phyloP scores from a whole-genome alignment of 768 basidiomycete species.

The Termitomyces sp. region DNA sequence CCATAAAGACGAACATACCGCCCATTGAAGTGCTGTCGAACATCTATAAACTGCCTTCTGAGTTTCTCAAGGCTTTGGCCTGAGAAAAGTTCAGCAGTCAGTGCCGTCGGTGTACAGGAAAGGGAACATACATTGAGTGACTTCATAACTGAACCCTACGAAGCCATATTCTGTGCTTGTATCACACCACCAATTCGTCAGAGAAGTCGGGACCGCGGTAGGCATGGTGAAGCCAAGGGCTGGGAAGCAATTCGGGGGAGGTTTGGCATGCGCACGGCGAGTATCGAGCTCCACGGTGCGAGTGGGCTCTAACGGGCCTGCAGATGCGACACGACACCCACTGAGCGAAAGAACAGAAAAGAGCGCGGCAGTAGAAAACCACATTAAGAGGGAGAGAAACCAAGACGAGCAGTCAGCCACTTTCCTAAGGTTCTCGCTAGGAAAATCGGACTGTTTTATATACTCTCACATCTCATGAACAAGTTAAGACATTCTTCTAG shows the following conservation, averaged over 20 bases:
- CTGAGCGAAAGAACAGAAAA: neutral
- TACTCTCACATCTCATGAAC: neutral
- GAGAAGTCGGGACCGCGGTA: constrained; percentile 36
- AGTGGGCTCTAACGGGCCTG: constrained; percentile 11
- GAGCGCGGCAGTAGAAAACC: neutral
- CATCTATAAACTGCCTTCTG: constrained; percentile 53
- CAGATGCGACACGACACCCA: neutral
- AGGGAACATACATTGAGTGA: constrained; percentile 47
- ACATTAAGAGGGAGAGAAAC: constrained; percentile 2
- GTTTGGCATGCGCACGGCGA: neutral
- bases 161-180: constrained; percentile 66
- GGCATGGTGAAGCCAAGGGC: constrained; percentile 42
- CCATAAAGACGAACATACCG: constrained; percentile 65
- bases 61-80: constrained; percentile 56
- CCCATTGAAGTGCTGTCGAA: constrained; percentile 54
- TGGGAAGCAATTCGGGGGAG: constrained; percentile 19
- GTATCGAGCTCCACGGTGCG: constrained; percentile 6
- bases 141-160: constrained; percentile 74
- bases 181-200: constrained; percentile 64
- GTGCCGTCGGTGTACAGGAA: neutral
- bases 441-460: constrained; percentile 2
- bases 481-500: neutral
- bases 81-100: constrained; percentile 20
- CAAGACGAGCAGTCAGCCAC: neutral
- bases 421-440: neutral